phyloP scores from a whole-genome alignment of 305 asterid genomes.

The Fraxinus platypoda region DNA sequence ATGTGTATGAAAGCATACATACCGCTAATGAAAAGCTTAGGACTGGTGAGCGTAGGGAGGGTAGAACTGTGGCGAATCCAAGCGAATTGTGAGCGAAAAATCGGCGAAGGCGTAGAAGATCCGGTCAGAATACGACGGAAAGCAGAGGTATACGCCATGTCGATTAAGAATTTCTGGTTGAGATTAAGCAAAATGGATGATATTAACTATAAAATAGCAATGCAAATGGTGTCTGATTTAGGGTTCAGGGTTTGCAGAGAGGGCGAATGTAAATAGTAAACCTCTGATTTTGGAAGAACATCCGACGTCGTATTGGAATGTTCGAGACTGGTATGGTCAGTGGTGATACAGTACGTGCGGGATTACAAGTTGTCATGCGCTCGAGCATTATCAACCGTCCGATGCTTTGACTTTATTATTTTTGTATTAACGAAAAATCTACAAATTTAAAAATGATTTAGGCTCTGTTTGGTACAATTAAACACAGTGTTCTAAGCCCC shows the following conservation, averaged over 20 bases:
- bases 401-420: background rate
- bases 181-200: background rate
- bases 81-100: slow-evolving; percentile 44
- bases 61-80: slow-evolving; percentile 69
- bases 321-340: background rate
- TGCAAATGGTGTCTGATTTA: background rate
- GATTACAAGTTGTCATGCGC: background rate
- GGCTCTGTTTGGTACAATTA: no score
- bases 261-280: background rate
- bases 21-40: slow-evolving; percentile 93
- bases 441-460: no score
- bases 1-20: slow-evolving; percentile 13
- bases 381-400: background rate
- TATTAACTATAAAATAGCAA: background rate
- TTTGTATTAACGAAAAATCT: no score
- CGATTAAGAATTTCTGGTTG: background rate
- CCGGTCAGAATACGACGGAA: slow-evolving; percentile 59
- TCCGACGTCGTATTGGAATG: background rate
- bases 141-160: slow-evolving; percentile 63
- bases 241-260: background rate
- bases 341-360: slow-evolving; percentile 8
- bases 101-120: slow-evolving; percentile 42
- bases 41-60: slow-evolving; percentile 57
- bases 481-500: no score
- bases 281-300: background rate